phyloP scores from a whole-genome alignment of 2,329 filamentous ascomycete genomes.

The Cytospora leucostoma region DNA sequence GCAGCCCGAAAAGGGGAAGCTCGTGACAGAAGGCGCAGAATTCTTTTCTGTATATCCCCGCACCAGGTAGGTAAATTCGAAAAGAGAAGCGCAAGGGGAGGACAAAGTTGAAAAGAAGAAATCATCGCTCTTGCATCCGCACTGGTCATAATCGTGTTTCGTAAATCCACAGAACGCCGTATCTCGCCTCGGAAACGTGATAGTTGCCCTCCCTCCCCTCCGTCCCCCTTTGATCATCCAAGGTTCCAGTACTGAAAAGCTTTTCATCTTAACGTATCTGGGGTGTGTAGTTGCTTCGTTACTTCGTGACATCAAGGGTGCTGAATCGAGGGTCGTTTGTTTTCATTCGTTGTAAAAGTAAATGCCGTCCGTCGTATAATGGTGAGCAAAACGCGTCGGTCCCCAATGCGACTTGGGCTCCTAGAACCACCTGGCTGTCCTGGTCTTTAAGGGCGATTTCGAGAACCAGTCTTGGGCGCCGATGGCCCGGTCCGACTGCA shows the following conservation, averaged over 20 bases:
- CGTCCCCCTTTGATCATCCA: neutral
- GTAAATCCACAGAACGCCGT: constrained; percentile 4
- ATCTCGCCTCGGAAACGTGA: neutral
- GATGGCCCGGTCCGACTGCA: too few relatives aligned
- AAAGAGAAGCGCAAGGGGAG: neutral
- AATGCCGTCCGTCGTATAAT: constrained; percentile 20
- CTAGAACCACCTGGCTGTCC: neutral
- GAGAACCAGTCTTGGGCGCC: too few relatives aligned
- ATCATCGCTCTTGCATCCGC: neutral
- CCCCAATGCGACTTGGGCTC: neutral
- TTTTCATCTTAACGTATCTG: neutral
- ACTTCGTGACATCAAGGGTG: constrained; percentile 12
- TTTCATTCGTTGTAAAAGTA: neutral
- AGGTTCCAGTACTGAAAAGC: constrained; percentile 5
- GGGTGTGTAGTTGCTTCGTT: constrained; percentile 2
- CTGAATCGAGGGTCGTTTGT: neutral
- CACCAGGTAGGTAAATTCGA: neutral
- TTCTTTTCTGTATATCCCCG: constrained; percentile 25
- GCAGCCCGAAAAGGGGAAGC: neutral
- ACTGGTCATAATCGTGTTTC: constrained; percentile 14
- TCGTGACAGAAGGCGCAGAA: neutral
- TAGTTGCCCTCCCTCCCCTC: neutral
- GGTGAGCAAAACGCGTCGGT: constrained; percentile 3
- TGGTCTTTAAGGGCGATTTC: neutral
- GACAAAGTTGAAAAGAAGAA: neutral